phyloP scores from a whole-genome alignment of 306 rosid genomes.

The Sophora flavescens region DNA sequence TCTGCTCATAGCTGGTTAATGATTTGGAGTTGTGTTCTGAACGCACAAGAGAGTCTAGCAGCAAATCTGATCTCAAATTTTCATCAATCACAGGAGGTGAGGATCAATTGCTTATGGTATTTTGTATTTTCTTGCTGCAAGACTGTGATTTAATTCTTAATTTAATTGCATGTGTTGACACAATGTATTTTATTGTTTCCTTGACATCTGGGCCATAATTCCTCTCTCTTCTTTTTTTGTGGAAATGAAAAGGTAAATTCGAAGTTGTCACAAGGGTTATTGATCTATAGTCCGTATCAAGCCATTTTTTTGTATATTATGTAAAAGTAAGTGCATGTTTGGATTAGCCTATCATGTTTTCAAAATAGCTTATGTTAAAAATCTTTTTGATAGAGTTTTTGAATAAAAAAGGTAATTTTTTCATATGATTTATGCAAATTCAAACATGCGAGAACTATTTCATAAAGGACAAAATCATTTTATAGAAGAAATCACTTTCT shows the following conservation, averaged over 20 bases:
- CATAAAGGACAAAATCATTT: not conserved
- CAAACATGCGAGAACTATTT: not conserved
- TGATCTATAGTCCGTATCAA: not conserved
- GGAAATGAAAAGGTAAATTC: slow-evolving; percentile 26
- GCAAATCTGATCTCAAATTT: slow-evolving; percentile 52
- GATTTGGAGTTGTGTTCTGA: slow-evolving; percentile 75
- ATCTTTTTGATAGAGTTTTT: no score
- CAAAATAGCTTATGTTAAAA: not conserved
- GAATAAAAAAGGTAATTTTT: not conserved
- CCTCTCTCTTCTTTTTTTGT: not conserved
- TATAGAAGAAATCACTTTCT: not conserved
- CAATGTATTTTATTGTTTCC: not conserved
- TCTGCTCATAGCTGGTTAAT: slow-evolving; percentile 66
- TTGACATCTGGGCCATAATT: slow-evolving; percentile 25
- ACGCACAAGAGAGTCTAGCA: slow-evolving; percentile 54
- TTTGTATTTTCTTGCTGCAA: slow-evolving; percentile 21
- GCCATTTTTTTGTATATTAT: slow-evolving; percentile 2
- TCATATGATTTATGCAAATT: not conserved
- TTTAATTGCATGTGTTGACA: slow-evolving; percentile 15
- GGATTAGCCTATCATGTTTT: not conserved
- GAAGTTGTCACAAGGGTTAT: slow-evolving; percentile 34
- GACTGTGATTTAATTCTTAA: slow-evolving; percentile 39
- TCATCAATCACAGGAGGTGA: slow-evolving; percentile 58
- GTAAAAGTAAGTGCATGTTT: not conserved
- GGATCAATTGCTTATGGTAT: slow-evolving; percentile 36